Evolutionary conservation across 1,139 yeast species (phyloP), one percentile per base, ranked within the genome.

Genomic region (Pichia sp.): DNA sequence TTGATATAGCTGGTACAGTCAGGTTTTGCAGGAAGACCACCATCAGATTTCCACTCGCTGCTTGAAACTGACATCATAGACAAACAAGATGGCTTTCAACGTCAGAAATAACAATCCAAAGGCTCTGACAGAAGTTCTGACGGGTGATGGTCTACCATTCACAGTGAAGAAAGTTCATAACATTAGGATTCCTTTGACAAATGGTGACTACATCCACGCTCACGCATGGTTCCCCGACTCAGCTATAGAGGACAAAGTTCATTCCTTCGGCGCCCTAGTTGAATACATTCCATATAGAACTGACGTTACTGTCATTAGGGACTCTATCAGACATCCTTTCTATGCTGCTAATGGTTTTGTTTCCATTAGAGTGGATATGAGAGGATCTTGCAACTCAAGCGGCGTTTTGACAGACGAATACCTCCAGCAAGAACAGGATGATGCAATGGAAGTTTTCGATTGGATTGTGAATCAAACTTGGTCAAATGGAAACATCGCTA

Each of bases 201-300:
- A 64, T 48, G 68, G 68, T 0, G 32, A 47, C 15, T 42, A 51
- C 11, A 38, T 65, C 14, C 60, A 55, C 40, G 69, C 66, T 3
- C 63, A 64, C 40, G 49, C 62, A 22, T 66, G 70, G 71, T 51
- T 64, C 27, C 69, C 71, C 2, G 48, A 49, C 25, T 46, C 45
- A 5, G 55, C 56, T 5, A 35, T 44, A 38, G 49, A 37, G 13
- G 44, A 41, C 5, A 25, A 32, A 15, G 26, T 46, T 23, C 50
- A 58, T 29, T 28, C 35, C 4, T 53, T 61, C 15, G 69, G 66
- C 12, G 50, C 67, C 5, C 36, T 64, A 20, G 49, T 64, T 25
- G 70, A 65, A 42, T 64, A 65, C 41, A 56, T 65, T 29, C 70
- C 70, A 0, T 64, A 65, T 44, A 48, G 69, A 44, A 63, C 66